Evolutionary conservation across 2,329 filamentous ascomycete genomes (phyloP).

Genomic region (Phaeosphaeriaceae sp.): DNA sequence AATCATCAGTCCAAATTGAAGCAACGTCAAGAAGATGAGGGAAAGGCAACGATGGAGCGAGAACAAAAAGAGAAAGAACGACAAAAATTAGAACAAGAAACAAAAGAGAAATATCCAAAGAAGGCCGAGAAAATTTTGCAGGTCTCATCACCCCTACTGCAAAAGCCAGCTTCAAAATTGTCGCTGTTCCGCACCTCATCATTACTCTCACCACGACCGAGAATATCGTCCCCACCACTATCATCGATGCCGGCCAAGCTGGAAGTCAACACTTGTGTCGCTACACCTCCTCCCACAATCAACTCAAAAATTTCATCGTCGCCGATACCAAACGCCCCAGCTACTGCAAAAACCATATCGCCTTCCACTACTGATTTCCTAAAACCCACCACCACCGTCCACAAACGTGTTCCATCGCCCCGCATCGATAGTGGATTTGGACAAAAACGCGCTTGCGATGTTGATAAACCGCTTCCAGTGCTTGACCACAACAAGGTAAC

Average conservation of each 20-base stretch:
- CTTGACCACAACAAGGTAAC: conserved; percentile 13
- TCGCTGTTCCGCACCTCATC: conserved; percentile 18
- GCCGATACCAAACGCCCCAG: neutral
- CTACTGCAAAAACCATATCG: neutral
- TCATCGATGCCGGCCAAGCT: conserved; percentile 14
- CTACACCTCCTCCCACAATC: conserved; percentile 5
- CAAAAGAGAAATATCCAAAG: neutral
- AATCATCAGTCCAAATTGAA: conserved; percentile 11
- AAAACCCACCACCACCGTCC: neutral
- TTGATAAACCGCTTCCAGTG: conserved; percentile 11
- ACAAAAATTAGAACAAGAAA: conserved; percentile 2
- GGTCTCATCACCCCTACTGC: conserved; percentile 2
- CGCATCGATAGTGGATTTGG: conserved; percentile 24
- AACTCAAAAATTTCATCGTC: neutral
- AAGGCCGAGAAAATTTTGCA: conserved; percentile 2
- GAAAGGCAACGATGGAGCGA: conserved; percentile 1
- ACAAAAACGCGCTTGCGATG: conserved; percentile 2
- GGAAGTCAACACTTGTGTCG: conserved; percentile 22
- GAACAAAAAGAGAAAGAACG: conserved; percentile 5
- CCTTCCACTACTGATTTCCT: neutral
- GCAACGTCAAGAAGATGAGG: conserved; percentile 12
- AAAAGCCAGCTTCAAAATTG: conserved; percentile 1
- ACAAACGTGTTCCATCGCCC: conserved; percentile 5
- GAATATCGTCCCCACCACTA: neutral
- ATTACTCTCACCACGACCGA: conserved; percentile 11